Evolutionary conservation across 805 yeast genomes (phyloP), one percentile per base, ranked within the genome.

Genomic region (Yarrowia keelungensis): DNA sequence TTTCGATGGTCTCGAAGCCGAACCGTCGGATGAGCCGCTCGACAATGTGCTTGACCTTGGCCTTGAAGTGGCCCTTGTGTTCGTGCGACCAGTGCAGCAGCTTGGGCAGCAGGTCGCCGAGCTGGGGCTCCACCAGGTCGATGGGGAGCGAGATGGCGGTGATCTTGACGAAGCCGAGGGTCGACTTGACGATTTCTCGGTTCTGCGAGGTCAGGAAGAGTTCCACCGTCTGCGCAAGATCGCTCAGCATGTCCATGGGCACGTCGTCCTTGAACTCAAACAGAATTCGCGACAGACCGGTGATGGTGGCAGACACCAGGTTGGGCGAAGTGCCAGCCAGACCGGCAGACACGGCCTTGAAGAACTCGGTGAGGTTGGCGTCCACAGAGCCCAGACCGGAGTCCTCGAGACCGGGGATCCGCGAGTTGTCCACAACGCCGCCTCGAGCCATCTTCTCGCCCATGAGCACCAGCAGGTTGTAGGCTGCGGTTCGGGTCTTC

Each of bases 271-370:
- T 89, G 80, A 91, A 96, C 79, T 95, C 98, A 78, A 87, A 94
- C 47, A 95, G 83, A 54, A 94, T 80, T 75, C 97, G 89, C 54
- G 97, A 88, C 68, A 94, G 81, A 0, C 97, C 96, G 8, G 97
- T 92, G 73, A 95, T 87, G 2, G 94, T 87, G n/a, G 98, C 98
- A 75, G 97, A 91, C 41, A 95, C 90, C 97, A 94, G 94, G 80
- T 94, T 97, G 43, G 96, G 94, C 39, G 95, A 85, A 72, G 90
- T 88, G 69, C 97, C 97, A 45, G 95, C 97, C 73, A 96, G 82
- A 81, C 99, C 99, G 38, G 98, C 99, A 78, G 94, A 86, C 39
- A 94, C 89, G 89, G 95, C 91, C 39, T 96, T 92, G 81, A 94
- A 91, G 76, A 83, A 93, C 79, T 93, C 97, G 56, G 87, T 84